Percentiles rank a stretch among this genome's conserved stretches.
Evolutionary conservation across 305 asterid species (phyloP).

Genomic region (Solanum chacoense): DNA sequence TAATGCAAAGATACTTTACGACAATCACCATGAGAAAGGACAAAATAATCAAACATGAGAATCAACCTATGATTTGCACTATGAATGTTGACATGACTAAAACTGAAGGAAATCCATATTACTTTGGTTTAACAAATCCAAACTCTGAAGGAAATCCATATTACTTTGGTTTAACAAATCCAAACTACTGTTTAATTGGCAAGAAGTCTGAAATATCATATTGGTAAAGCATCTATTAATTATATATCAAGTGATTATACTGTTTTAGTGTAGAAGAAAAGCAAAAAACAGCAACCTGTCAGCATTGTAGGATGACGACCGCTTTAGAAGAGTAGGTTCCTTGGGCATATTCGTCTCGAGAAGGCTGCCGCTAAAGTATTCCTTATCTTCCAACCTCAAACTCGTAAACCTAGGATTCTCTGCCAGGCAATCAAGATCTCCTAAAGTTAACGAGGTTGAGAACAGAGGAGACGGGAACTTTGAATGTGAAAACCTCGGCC

Average conservation of each 20-base stretch:
- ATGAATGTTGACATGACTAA: not conserved
- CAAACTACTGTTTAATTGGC: not conserved
- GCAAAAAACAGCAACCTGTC: slow-evolving; percentile 38
- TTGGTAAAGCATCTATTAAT: not conserved
- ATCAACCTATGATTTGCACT: not conserved
- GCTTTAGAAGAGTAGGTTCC: slow-evolving; percentile 49
- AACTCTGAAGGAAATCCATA: not conserved
- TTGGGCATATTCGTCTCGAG: slow-evolving; percentile 58
- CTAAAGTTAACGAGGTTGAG: slow-evolving; percentile 60
- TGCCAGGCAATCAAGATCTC: slow-evolving; percentile 65
- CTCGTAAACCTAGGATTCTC: slow-evolving; percentile 63
- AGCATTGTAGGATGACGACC: slow-evolving; percentile 72
- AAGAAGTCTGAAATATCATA: not conserved
- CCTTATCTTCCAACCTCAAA: slow-evolving; percentile 67
- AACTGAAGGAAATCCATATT: not conserved
- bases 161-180: not conserved
- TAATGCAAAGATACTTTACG: not conserved
- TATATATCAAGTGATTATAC: not conserved
- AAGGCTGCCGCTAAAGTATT: slow-evolving; percentile 87
- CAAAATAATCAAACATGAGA: not conserved
- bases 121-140: not conserved
- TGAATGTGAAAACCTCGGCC: slow-evolving; percentile 74
- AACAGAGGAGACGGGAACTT: slow-evolving; percentile 72
- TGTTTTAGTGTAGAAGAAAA: not conserved
- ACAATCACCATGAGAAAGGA: not conserved